Evolutionary conservation across 768 basidiomycete genomes (phyloP).

Genomic region (Trametes elegans): DNA sequence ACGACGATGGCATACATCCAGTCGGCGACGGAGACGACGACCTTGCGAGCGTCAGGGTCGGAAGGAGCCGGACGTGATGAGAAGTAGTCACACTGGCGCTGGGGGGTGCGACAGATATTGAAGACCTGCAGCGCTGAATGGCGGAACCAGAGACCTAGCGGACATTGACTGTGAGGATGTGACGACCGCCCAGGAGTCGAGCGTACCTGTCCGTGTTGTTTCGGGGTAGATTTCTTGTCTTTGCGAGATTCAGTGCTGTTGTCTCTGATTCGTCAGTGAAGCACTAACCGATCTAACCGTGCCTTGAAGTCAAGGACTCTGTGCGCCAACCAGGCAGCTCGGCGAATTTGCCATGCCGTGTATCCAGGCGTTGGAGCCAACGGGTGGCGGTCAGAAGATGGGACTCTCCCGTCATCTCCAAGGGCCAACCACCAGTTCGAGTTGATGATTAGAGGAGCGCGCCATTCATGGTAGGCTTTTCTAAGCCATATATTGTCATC

Average conservation of each 20-base stretch:
- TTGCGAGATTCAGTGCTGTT: neutral
- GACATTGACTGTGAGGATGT: neutral
- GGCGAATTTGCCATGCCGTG: conserved; percentile 81
- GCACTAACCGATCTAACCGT: conserved; percentile 56
- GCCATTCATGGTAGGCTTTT: conserved; percentile 86
- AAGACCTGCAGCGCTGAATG: conserved; percentile 61
- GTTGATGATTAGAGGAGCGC: conserved; percentile 80
- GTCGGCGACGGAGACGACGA: conserved; percentile 72
- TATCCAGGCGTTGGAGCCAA: conserved; percentile 32
- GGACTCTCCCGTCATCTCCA: conserved; percentile 67
- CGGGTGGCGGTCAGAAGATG: conserved; percentile 33
- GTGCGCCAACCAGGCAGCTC: conserved; percentile 79
- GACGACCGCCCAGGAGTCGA: neutral
- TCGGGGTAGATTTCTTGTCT: conserved; percentile 73
- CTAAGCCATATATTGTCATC: conserved; percentile 91
- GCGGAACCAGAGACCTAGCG: conserved; percentile 57
- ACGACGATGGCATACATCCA: conserved; percentile 80
- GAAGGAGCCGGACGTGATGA: conserved; percentile 45
- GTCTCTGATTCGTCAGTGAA: neutral
- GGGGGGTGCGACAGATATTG: conserved; percentile 76
- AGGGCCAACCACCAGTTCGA: conserved; percentile 98
- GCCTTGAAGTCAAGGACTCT: conserved; percentile 73
- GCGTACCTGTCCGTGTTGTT: conserved; percentile 64
- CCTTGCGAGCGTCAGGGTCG: conserved; percentile 49
- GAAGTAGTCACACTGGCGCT: conserved; percentile 59